These are phyloP conservation scores for Myxozyma monticola DNA, from an alignment of 805 yeast genomes.

Conservation along the genomic window DNA sequence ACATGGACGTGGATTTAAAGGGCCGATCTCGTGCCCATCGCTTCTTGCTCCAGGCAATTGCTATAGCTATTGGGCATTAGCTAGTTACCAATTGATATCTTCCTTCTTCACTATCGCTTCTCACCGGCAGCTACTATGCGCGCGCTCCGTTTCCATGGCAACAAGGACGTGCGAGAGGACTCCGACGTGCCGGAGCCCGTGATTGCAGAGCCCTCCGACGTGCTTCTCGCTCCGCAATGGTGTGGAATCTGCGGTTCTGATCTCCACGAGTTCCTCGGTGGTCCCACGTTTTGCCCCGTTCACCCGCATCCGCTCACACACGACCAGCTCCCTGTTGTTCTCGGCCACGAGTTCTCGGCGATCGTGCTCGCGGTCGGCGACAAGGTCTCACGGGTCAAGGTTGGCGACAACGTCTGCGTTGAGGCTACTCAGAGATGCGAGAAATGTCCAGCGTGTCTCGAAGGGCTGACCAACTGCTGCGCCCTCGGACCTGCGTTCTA, in stretches of 20 bases:
- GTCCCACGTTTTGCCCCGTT: conserved; percentile 56
- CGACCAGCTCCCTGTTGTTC: conserved; percentile 45
- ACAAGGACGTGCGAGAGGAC: conserved; percentile 23
- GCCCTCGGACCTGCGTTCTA: conserved; percentile 46
- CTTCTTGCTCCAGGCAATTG: too few species aligned
- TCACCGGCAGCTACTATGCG: conserved; percentile 7
- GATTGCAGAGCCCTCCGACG: conserved; percentile 20
- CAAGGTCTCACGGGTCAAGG: conserved; percentile 45
- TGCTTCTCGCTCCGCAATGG: conserved; percentile 29
- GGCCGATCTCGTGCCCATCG: too few species aligned
- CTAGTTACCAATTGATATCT: not conserved
- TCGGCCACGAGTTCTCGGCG: conserved; percentile 61
- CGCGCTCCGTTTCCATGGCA: conserved; percentile 27
- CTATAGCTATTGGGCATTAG: too few species aligned
- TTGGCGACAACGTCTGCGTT: conserved; percentile 61
- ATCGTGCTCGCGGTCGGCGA: conserved; percentile 49
- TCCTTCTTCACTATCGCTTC: not conserved
- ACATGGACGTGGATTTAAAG: too few species aligned
- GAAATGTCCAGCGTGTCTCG: conserved; percentile 51
- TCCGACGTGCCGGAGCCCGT: conserved; percentile 18
- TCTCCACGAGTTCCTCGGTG: conserved; percentile 56
- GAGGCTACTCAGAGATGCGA: conserved; percentile 63
- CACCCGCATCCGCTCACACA: conserved; percentile 45
- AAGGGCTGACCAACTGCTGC: conserved; percentile 56
- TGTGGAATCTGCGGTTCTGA: conserved; percentile 70